phyloP scores from a whole-genome alignment of 176 grass and related monocot genomes.

The Aegilops sharonensis region DNA sequence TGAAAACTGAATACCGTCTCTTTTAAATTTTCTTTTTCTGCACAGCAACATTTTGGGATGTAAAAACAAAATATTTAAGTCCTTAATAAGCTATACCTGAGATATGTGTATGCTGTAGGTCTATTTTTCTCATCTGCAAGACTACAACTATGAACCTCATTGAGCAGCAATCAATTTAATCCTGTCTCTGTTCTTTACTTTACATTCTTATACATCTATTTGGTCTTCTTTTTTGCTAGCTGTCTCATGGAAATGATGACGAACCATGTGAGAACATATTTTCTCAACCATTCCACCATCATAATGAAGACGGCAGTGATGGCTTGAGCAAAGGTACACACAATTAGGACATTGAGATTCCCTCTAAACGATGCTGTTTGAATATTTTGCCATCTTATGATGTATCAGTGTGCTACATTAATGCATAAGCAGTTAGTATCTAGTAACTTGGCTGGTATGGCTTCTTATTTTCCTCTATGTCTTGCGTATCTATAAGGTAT shows the following conservation, averaged over 20 bases:
- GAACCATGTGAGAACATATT: slow-evolving; percentile 63
- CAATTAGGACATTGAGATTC: not conserved
- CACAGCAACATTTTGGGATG: not conserved
- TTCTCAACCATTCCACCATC: slow-evolving; percentile 83
- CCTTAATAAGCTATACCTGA: not conserved
- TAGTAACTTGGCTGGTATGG: not conserved
- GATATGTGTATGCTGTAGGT: not conserved
- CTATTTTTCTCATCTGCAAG: not conserved
- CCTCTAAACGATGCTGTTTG: not conserved
- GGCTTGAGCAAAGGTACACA: slow-evolving; percentile 18
- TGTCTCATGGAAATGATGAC: slow-evolving; percentile 35
- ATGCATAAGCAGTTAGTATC: not conserved
- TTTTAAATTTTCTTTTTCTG: not conserved
- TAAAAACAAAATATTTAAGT: not conserved
- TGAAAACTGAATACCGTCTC: not conserved
- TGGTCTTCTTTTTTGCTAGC: slow-evolving; percentile 30
- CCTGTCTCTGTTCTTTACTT: slow-evolving; percentile 1
- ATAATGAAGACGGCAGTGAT: slow-evolving; percentile 44
- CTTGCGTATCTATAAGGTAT: not conserved
- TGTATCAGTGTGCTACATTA: not conserved
- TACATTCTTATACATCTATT: not conserved
- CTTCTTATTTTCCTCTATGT: not conserved
- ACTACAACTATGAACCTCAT: not conserved
- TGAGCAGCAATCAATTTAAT: not conserved
- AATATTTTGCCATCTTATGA: not conserved